Base-by-base conservation (phyloP, 805 yeast species). In the Schwanniomyces vanrijiae region DNA sequence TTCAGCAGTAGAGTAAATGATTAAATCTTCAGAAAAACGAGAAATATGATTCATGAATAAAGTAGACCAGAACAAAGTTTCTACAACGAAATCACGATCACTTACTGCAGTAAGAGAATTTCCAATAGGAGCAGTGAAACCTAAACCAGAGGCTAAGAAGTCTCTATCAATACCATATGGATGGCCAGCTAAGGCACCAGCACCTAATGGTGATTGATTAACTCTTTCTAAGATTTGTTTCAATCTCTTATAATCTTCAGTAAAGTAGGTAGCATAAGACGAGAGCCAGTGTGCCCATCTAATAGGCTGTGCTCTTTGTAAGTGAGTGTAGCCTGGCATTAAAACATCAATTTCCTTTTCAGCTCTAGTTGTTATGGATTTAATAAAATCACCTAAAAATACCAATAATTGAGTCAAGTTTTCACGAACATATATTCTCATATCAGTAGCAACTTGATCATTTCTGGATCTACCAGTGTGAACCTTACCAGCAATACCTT, bases 401-500 rank as follows among this genome's bases (percentile, higher is more conserved):
- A 73, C 73, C 2, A 81, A 72, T 44, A 89, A 65, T 59, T 85
- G 76, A n/a, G 72, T 77, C 52, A 94, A 73, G 54, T 83, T 80
- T 58, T 85, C 91, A 60, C 97, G 85, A 46, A 94, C 97, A 56
- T 81, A 92, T 22, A 94, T 82, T 68, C 99, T 81, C 96, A 94
- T 89, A 64, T 94, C 99, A n/a, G 98, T 92, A 40, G 97, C 99
- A 43, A 91, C 97, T 75, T 94, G 99, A 68, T 94, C 99, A 62
- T 94, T 94, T 78, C 99, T 84, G 40, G 96, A 88, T 65, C 99
- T 83, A 51, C 99, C 99, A n/a, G 99, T 94, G 68, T 94, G 99
- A 25, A 94, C 98, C 61, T 94, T 94, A 35, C 99, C 99, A 13
- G 98, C 88, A 64, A 94, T 92, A 46, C 82, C 83, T 60, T 83